A percentile compares a stretch with the other conserved stretches of the same genome.
Conservation (phyloP, 208 protist genomes). For the Wallacemonas sp. region DNA sequence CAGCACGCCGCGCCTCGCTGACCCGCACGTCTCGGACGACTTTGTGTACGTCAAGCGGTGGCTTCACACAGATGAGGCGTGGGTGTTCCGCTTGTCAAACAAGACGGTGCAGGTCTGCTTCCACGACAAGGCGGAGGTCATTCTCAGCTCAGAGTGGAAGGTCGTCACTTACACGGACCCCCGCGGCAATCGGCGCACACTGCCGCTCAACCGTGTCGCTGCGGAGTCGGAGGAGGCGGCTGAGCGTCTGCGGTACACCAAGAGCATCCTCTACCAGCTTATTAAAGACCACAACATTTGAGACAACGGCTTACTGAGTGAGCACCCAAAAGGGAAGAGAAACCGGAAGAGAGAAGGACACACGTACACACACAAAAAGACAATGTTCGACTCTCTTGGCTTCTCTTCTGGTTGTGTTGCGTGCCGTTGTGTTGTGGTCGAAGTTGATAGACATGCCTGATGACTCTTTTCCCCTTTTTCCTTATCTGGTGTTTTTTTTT, state of each 20-base stretch:
- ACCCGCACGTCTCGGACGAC: constrained; percentile 60
- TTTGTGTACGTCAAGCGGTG: constrained; percentile 96
- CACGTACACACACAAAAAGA: no score
- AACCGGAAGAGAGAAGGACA: background rate
- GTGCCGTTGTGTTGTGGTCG: no score
- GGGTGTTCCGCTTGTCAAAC: constrained; percentile 96
- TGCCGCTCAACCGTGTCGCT: constrained; percentile 33
- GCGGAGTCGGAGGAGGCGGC: constrained; percentile 38
- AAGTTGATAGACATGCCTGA: no score
- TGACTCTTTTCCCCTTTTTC: no score
- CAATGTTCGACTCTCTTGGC: no score
- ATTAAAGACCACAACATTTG: constrained; percentile 40
- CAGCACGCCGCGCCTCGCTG: constrained; percentile 32
- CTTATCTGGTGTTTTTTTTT: no score
- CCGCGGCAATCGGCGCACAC: constrained; percentile 32
- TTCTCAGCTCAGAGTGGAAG: constrained; percentile 88
- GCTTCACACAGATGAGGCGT: constrained; percentile 90
- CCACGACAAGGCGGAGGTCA: constrained; percentile 92
- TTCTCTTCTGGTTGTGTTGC: no score
- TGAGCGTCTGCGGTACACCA: constrained; percentile 35
- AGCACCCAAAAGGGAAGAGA: background rate
- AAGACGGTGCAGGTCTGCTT: constrained; percentile 96
- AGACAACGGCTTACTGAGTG: background rate
- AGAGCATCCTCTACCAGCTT: constrained; percentile 35
- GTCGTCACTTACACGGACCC: constrained; percentile 87